Evolutionary conservation across 1,284 basidiomycete species (phyloP).

Genomic region (Lignosus rhinocerotis): DNA sequence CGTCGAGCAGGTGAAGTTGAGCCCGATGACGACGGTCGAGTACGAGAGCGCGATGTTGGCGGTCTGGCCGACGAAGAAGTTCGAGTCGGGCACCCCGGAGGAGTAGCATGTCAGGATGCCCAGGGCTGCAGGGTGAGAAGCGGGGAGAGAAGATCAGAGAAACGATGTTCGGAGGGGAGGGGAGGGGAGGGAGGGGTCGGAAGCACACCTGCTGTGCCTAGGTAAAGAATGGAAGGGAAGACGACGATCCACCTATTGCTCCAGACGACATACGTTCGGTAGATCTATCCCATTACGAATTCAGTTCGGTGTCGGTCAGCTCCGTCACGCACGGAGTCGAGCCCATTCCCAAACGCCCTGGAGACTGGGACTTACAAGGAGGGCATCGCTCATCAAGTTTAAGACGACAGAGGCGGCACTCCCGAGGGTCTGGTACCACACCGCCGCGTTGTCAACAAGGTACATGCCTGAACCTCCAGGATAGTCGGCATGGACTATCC

Average conservation of each 20-base stretch:
- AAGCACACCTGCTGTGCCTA: constrained; percentile 1
- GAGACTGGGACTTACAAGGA: constrained; percentile 9
- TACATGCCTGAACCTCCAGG: constrained; percentile 15
- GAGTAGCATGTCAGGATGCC: constrained; percentile 1
- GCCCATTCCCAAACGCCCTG: too few species aligned
- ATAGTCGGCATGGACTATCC: constrained; percentile 15
- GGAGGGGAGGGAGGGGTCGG: too few species aligned
- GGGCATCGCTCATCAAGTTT: constrained; percentile 8
- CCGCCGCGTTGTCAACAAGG: constrained; percentile 8
- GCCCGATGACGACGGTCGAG: background rate
- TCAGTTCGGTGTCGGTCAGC: background rate
- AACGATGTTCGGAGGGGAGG: background rate
- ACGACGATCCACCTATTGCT: background rate
- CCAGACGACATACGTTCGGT: constrained; percentile 16
- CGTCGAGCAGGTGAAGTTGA: constrained; percentile 4
- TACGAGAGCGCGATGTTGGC: constrained; percentile 2
- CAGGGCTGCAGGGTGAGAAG: constrained; percentile 5
- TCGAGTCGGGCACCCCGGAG: background rate
- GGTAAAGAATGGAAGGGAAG: constrained; percentile 2
- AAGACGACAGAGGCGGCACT: constrained; percentile 9
- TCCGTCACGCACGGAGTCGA: too few species aligned
- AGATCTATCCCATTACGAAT: constrained; percentile 6
- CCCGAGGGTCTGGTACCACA: constrained; percentile 22
- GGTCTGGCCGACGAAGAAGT: constrained; percentile 8
- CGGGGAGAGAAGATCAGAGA: background rate